These are phyloP conservation scores for Alternaria angustiovoidea DNA, from an alignment of 2,329 filamentous ascomycete genomes.

Conservation along the genomic window DNA sequence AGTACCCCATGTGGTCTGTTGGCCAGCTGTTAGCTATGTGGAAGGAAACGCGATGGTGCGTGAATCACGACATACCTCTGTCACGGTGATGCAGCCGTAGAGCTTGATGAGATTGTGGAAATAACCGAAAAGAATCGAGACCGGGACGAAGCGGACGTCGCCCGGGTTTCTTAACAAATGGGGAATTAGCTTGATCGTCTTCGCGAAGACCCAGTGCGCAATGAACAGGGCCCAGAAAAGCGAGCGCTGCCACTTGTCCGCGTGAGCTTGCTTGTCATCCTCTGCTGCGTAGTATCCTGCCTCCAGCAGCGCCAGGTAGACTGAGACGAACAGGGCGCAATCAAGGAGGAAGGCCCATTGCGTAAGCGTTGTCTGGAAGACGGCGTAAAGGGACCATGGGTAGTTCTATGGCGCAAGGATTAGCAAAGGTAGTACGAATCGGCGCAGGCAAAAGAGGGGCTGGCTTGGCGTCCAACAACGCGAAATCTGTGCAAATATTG, in stretches of 20 bases:
- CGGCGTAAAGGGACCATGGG: constrained; percentile 90
- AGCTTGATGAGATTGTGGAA: constrained; percentile 93
- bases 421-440: constrained; percentile 33
- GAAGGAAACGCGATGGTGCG: constrained; percentile 23
- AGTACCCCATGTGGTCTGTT: constrained; percentile 92
- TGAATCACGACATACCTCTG: constrained; percentile 46
- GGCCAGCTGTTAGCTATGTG: constrained; percentile 27
- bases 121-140: constrained; percentile 92
- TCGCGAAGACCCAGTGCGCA: constrained; percentile 73
- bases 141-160: constrained; percentile 79
- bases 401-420: constrained; percentile 67
- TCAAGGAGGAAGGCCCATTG: constrained; percentile 85
- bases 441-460: constrained; percentile 36
- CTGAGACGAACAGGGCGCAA: constrained; percentile 53
- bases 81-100: constrained; percentile 78
- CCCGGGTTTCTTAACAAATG: constrained; percentile 85
- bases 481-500: constrained; percentile 34
- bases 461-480: constrained; percentile 37
- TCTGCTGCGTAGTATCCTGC: constrained; percentile 40
- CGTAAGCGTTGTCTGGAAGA: constrained; percentile 91
- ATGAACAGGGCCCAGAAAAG: constrained; percentile 46
- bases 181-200: constrained; percentile 88
- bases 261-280: constrained; percentile 21
- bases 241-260: constrained; percentile 33
- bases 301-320: constrained; percentile 43